Percentiles rank a stretch among this genome's conserved stretches.
Conservation (phyloP, 768 basidiomycete genomes). For the Boletus rubescentipes region DNA sequence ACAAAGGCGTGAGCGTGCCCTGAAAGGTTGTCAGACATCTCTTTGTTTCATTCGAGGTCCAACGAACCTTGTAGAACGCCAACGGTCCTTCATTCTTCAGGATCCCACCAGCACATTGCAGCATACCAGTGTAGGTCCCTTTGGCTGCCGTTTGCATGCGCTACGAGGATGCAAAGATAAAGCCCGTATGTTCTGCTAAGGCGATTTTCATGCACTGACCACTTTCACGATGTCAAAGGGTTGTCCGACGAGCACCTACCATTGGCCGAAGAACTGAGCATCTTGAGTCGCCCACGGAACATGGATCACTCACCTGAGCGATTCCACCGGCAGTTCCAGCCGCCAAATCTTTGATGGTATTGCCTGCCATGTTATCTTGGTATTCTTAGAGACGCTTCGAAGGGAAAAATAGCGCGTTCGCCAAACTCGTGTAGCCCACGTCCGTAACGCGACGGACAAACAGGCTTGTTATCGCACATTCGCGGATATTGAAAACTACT, state of each 20-base stretch:
- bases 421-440: background rate
- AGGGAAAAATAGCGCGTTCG: background rate
- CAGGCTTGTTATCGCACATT: constrained; percentile 11
- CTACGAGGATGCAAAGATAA: constrained; percentile 38
- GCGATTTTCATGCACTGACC: constrained; percentile 46
- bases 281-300: background rate
- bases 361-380: constrained; percentile 32
- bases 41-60: background rate
- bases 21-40: constrained; percentile 30
- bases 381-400: constrained; percentile 4
- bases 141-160: constrained; percentile 93
- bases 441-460: constrained; percentile 3
- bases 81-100: constrained; percentile 88
- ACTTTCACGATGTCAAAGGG: constrained; percentile 99
- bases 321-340: constrained; percentile 93
- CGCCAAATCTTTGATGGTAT: constrained; percentile 81
- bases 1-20: constrained; percentile 87
- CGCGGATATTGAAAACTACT: constrained; percentile 20
- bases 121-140: constrained; percentile 86
- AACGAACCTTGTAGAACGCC: constrained; percentile 88
- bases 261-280: constrained; percentile 11
- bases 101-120: constrained; percentile 88
- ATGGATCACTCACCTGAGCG: constrained; percentile 59
- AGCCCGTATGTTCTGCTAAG: background rate
- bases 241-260: constrained; percentile 83